Conservation (phyloP, 2,329 filamentous ascomycete genomes). For the Ceratocystis papillata region DNA sequence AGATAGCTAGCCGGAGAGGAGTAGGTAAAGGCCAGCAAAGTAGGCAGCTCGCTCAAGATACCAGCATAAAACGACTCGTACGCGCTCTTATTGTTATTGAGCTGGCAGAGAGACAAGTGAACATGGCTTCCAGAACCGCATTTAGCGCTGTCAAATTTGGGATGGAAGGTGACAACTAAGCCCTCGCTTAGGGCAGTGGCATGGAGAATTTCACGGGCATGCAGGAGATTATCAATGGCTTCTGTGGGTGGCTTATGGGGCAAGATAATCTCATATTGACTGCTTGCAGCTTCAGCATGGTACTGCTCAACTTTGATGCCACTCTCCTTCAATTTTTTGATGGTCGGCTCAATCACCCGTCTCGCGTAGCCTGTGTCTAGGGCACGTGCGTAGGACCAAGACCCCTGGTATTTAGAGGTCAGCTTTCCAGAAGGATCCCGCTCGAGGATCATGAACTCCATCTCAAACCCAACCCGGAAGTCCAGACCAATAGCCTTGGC, state of each 20-base stretch:
- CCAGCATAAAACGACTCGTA: slow-evolving; percentile 56
- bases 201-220: slow-evolving; percentile 58
- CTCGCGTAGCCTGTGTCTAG: slow-evolving; percentile 32
- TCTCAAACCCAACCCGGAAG: slow-evolving; percentile 65
- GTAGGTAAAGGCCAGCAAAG: slow-evolving; percentile 59
- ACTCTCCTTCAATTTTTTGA: slow-evolving; percentile 46
- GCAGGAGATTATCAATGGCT: slow-evolving; percentile 61
- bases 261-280: slow-evolving; percentile 70
- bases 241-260: slow-evolving; percentile 50
- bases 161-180: slow-evolving; percentile 60
- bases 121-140: slow-evolving; percentile 58
- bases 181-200: slow-evolving; percentile 51
- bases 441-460: slow-evolving; percentile 41
- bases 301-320: slow-evolving; percentile 61
- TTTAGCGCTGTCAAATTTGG: slow-evolving; percentile 50
- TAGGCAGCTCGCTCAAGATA: slow-evolving; percentile 53
- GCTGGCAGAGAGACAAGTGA: slow-evolving; percentile 50
- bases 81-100: not conserved
- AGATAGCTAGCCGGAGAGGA: slow-evolving; percentile 57
- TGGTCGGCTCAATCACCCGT: slow-evolving; percentile 54
- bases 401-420: slow-evolving; percentile 51
- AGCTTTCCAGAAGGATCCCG: slow-evolving; percentile 32
- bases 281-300: slow-evolving; percentile 61
- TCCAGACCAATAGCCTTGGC: slow-evolving; percentile 33
- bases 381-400: slow-evolving; percentile 29